phyloP scores from a whole-genome alignment of 306 rosid genomes.

The Calophaca sinica region DNA sequence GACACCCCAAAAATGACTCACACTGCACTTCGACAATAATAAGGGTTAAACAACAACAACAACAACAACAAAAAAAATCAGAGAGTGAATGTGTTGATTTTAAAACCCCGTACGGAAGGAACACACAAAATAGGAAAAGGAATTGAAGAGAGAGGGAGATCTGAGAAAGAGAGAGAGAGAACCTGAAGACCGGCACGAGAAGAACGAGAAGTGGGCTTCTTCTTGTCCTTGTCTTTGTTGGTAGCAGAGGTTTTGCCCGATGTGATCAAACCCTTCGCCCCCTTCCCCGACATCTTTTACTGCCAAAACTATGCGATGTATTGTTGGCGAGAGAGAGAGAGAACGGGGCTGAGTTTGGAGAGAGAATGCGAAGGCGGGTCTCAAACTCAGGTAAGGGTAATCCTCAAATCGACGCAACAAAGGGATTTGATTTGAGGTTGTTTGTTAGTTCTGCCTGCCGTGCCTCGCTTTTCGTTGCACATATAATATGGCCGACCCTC shows the following conservation, averaged over 20 bases:
- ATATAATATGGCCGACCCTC: neutral
- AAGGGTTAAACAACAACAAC: neutral
- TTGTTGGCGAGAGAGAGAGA: neutral
- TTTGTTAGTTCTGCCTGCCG: neutral
- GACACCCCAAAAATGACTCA: neutral
- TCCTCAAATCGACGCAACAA: constrained; percentile 4
- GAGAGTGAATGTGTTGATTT: neutral
- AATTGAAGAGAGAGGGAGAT: constrained; percentile 13
- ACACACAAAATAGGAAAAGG: neutral
- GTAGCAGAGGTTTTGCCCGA: constrained; percentile 59
- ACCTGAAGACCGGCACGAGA: constrained; percentile 90
- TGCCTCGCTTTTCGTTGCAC: neutral
- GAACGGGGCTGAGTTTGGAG: neutral
- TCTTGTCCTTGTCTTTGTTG: constrained; percentile 78
- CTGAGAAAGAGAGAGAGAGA: constrained; percentile 37
- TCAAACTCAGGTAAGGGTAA: constrained; percentile 1
- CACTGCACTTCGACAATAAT: neutral
- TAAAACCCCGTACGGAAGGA: neutral
- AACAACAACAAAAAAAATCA: neutral
- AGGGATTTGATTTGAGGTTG: constrained; percentile 6
- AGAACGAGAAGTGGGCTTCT: constrained; percentile 80
- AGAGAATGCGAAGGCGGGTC: neutral
- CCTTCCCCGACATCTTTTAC: constrained; percentile 81
- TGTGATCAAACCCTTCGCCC: constrained; percentile 75
- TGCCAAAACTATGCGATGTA: constrained; percentile 42